Evolutionary conservation across 805 yeast genomes (phyloP).

Genomic region (Barnettozyma siamensis): DNA sequence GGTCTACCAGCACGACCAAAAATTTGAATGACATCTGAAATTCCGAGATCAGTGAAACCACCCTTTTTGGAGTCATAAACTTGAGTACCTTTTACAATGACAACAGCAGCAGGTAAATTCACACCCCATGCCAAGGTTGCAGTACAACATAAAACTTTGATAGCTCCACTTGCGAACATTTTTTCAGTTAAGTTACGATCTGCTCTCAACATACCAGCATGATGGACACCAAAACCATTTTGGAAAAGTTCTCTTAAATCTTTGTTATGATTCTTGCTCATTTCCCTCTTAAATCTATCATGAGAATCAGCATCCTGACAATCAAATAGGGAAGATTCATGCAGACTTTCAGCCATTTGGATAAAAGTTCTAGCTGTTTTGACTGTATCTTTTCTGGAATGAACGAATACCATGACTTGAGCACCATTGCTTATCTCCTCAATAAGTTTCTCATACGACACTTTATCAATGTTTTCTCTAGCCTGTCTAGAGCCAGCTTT

Average conservation of each 20-base stretch:
- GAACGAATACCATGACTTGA: constrained; percentile 96
- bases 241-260: constrained; percentile 78
- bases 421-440: constrained; percentile 63
- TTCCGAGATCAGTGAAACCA: constrained; percentile 90
- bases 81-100: constrained; percentile 93
- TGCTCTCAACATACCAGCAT: constrained; percentile 92
- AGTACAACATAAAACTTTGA: constrained; percentile 88
- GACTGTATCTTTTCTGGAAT: constrained; percentile 88
- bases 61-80: constrained; percentile 92
- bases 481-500: constrained; percentile 70
- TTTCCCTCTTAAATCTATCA: constrained; percentile 53
- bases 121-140: constrained; percentile 99
- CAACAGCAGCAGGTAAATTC: constrained; percentile 96
- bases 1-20: constrained; percentile 99
- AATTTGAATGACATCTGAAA: constrained; percentile 94
- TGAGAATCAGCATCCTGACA: constrained; percentile 39
- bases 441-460: constrained; percentile 69
- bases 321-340: constrained; percentile 55
- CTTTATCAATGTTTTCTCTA: constrained; percentile 66
- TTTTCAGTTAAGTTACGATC: constrained; percentile 89
- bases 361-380: constrained; percentile 74
- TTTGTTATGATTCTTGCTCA: constrained; percentile 63
- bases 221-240: constrained; percentile 88
- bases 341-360: constrained; percentile 55
- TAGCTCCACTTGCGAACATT: constrained; percentile 79